Evolutionary conservation across 805 yeast genomes (phyloP), one percentile per base, ranked within the genome.

Genomic region (Starmerella scarabaei): DNA sequence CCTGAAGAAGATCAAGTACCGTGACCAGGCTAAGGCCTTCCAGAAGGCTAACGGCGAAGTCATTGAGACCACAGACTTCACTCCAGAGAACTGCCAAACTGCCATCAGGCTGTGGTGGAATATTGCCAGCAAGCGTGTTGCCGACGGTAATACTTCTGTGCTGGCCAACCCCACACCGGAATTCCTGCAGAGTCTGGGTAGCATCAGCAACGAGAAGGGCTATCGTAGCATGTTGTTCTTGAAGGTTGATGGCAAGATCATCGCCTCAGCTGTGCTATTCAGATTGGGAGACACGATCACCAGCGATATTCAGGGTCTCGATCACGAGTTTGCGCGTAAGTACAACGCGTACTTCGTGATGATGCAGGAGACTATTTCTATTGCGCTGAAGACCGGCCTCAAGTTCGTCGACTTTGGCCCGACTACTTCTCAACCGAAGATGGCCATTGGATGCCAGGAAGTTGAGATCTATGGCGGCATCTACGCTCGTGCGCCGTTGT

Each of bases 361-460:
- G 69, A 65, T 65, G 69, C 68, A 65, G 50, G 59, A 62, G 32
- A 64, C 65, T n/a, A 64, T 65, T 20, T 52, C 53, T 18, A 63
- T 64, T 15, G 70, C 68, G 0, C 44, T 65, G 37, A 51, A 51
- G 33, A 65, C 61, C 40, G 61, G 62, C 8, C 52, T 58, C 20
- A 47, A 53, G 24, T 65, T 65, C 48, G 67, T 65, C 17, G 69
- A 65, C 48, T 65, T 65, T 47, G 70, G 69, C 3, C 70, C 69
- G 3, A 65, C 70, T 8, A 65, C 70, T 3, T 60, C 64, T 7
- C 62, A 61, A 43, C 65, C 69, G 12, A 65, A 65, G 48, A 51
- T 58, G 41, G 66, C 63, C 30, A 64, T 66, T 38, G 69, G 69
- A 3, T 52, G 64, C 33, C 49, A 50, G 30, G 55, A 58, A 27